These are phyloP conservation scores for Rhodotorula sp. DNA, from an alignment of 1,284 basidiomycete genomes.

Conservation along the genomic window DNA sequence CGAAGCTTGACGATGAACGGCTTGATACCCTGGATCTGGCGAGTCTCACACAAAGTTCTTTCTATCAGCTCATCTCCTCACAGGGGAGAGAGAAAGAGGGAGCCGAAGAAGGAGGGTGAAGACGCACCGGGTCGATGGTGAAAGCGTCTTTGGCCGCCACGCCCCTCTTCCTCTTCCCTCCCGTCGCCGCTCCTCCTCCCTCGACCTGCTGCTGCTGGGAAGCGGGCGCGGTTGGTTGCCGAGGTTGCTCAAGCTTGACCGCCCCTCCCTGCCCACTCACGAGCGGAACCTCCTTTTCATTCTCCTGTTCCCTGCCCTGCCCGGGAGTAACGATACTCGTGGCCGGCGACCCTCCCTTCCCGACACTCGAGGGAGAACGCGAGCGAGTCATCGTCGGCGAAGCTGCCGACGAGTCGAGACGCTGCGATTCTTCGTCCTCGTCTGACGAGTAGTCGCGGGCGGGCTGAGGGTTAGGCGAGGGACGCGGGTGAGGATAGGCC, in stretches of 20 bases:
- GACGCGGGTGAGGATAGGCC: not conserved
- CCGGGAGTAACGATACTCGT: no score
- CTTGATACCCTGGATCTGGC: constrained; percentile 18
- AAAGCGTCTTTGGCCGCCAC: not conserved
- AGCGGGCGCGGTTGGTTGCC: not conserved
- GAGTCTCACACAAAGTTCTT: not conserved
- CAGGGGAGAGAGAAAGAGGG: not conserved
- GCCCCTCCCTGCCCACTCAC: not conserved
- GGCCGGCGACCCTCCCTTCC: no score
- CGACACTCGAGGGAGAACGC: not conserved
- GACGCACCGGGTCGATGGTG: not conserved
- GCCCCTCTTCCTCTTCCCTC: not conserved
- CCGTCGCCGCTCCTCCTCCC: not conserved
- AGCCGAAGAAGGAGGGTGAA: no score
- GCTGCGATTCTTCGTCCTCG: not conserved
- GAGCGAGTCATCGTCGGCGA: not conserved
- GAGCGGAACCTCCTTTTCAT: not conserved
- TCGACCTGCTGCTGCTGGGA: no score
- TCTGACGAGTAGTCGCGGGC: not conserved
- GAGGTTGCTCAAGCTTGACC: not conserved
- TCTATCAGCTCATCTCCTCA: not conserved
- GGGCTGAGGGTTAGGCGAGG: not conserved
- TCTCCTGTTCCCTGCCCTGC: not conserved
- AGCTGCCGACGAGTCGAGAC: not conserved
- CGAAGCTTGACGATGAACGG: constrained; percentile 27